These are phyloP conservation scores for Penicillium psychrofluorescens DNA, from an alignment of 495 filamentous ascomycete species.

Conservation along the genomic window DNA sequence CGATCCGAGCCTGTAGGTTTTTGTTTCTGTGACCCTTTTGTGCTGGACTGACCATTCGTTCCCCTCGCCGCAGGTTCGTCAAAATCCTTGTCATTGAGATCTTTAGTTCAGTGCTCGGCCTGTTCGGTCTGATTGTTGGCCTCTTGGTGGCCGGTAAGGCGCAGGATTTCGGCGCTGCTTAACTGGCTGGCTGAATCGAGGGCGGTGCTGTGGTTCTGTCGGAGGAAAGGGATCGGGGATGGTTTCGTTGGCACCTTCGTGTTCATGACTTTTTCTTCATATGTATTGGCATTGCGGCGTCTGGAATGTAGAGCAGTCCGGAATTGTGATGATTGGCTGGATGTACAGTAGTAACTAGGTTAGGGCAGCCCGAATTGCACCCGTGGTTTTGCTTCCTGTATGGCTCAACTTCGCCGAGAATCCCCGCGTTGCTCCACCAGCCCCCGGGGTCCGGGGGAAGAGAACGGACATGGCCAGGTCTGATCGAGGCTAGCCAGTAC, in stretches of 20 bases:
- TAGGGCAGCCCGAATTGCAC: neutral
- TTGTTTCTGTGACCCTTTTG: slow-evolving; percentile 1
- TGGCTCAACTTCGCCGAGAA: too few relatives aligned
- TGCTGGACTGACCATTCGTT: slow-evolving; percentile 14
- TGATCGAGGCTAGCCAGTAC: too few relatives aligned
- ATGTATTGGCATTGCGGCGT: slow-evolving; percentile 34
- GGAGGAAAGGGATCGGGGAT: too few relatives aligned
- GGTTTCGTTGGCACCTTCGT: slow-evolving; percentile 5
- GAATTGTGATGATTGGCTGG: slow-evolving; percentile 22
- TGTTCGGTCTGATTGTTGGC: slow-evolving; percentile 97
- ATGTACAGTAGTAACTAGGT: slow-evolving; percentile 29
- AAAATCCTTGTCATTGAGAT: slow-evolving; percentile 99
- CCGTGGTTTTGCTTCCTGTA: too few relatives aligned
- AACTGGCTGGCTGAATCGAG: slow-evolving; percentile 11
- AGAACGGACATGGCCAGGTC: too few relatives aligned
- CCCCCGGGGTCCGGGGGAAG: too few relatives aligned
- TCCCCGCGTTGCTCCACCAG: too few relatives aligned
- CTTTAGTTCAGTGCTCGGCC: slow-evolving; percentile 93
- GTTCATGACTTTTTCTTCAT: slow-evolving; percentile 24
- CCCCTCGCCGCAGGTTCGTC: slow-evolving; percentile 64
- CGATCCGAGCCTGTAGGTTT: slow-evolving; percentile 76
- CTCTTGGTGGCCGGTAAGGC: slow-evolving; percentile 81
- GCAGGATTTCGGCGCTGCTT: slow-evolving; percentile 54
- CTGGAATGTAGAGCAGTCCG: slow-evolving; percentile 27
- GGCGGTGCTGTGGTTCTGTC: neutral